Evolutionary conservation across 1,284 basidiomycete genomes (phyloP), one percentile per base, ranked within the genome.

Genomic region (Fomes fomentarius): DNA sequence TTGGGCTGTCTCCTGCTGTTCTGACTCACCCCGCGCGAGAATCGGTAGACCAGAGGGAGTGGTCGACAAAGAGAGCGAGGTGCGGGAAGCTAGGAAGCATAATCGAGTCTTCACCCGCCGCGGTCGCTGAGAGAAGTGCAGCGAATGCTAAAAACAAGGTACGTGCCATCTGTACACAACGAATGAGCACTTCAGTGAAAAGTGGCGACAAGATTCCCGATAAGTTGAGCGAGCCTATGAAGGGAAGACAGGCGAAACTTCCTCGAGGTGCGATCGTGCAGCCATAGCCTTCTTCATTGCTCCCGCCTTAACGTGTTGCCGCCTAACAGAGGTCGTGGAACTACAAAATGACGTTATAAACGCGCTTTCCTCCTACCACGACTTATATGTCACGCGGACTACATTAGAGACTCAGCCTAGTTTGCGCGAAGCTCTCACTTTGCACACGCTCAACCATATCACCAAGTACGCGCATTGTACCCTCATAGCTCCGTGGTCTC

Each of bases 401-500:
- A 73, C 83, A 10, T 71, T 84, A 51, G 82, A 84, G 19, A 76
- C 76, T 2, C 78, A 81, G 50, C 74, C 75, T 58, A 72, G 71
- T 15, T 75, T 84, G 34, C 82, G 91, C 35, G 84, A 92, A 64
- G 83, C 83, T 1, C 78, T 87, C 1, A 75, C 89, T 4, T 73
- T 95, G 9, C 94, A 96, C 69, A 81, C 82, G 1, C 69, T 96
- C 47, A 93, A 95, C 65, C 94, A 97, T 72, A 81, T 95, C 45
- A 83, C 85, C 48, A 96, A 90, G 94, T 94, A 66, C 57, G 81
- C 50, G 12, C 19, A 17, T 8, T 37, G n/a, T 14, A 11, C 2
- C 19, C 15, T 17, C n/a, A n/a, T 44, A 10, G n/a, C 17, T 2
- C 37, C n/a, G 19, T 8, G 17, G 10, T 25, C 22, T 60, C 37